phyloP scores from a whole-genome alignment of 495 filamentous ascomycete species.

The Entonaema liquescens region DNA sequence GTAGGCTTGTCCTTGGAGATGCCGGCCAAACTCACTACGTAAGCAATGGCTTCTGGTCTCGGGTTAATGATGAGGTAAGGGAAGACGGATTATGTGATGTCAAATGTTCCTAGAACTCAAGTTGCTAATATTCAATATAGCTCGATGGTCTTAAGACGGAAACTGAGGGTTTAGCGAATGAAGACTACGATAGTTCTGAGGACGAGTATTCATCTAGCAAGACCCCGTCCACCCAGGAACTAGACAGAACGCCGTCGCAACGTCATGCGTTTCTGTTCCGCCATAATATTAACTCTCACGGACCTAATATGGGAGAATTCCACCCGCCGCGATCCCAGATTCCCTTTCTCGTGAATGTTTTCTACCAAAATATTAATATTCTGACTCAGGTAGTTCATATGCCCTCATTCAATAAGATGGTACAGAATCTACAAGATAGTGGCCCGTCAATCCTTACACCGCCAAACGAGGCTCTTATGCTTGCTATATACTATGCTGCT shows the following conservation, averaged over 20 bases:
- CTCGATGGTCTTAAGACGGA: constrained; percentile 56
- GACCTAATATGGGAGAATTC: constrained; percentile 52
- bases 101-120: constrained; percentile 17
- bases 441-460: constrained; percentile 49
- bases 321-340: constrained; percentile 64
- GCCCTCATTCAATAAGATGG: constrained; percentile 59
- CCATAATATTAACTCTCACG: constrained; percentile 50
- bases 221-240: constrained; percentile 50
- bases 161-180: constrained; percentile 41
- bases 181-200: constrained; percentile 52
- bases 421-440: constrained; percentile 49
- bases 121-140: constrained; percentile 41
- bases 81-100: constrained; percentile 1
- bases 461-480: constrained; percentile 65
- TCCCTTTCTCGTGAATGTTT: constrained; percentile 60
- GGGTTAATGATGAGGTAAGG: constrained; percentile 62
- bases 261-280: constrained; percentile 65
- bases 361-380: constrained; percentile 62
- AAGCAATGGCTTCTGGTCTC: constrained; percentile 63
- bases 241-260: constrained; percentile 54
- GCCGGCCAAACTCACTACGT: constrained; percentile 56
- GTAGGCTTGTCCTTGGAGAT: constrained; percentile 55
- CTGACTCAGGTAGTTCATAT: constrained; percentile 61
- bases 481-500: constrained; percentile 68
- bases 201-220: constrained; percentile 49